Percentiles rank a stretch among this genome's conserved stretches.
These are phyloP conservation scores for Pyrrhoderma lamaoense DNA, from an alignment of 1,284 basidiomycete species.

Conservation along the genomic window DNA sequence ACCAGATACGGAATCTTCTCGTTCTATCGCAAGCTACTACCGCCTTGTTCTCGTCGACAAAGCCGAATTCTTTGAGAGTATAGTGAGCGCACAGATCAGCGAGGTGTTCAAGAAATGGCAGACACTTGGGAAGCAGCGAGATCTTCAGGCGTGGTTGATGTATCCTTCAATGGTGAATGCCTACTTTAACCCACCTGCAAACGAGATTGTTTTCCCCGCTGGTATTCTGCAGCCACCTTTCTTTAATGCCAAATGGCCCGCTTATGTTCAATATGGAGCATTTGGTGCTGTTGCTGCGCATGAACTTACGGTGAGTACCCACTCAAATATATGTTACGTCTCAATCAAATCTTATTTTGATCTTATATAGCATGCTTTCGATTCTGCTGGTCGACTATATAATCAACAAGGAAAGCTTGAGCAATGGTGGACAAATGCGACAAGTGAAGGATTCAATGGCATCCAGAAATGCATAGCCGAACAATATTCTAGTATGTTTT, in stretches of 20 bases:
- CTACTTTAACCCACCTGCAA: constrained; percentile 74
- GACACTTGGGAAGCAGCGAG: constrained; percentile 64
- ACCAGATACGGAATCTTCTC: constrained; percentile 73
- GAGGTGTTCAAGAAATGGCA: constrained; percentile 66
- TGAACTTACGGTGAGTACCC: constrained; percentile 61
- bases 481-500: constrained; percentile 68
- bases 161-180: constrained; percentile 75
- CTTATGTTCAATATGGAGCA: constrained; percentile 85
- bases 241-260: constrained; percentile 82
- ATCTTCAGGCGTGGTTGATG: constrained; percentile 86
- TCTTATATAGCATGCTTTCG: constrained; percentile 74
- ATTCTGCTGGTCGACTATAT: constrained; percentile 81
- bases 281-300: constrained; percentile 88
- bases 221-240: constrained; percentile 92
- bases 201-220: constrained; percentile 95
- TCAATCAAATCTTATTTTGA: constrained; percentile 5
- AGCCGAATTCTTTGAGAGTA: constrained; percentile 80
- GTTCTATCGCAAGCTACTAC: constrained; percentile 74
- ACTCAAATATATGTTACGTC: background rate
- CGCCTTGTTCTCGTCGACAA: constrained; percentile 55
- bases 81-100: constrained; percentile 56
- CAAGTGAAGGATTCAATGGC: constrained; percentile 76
- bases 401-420: constrained; percentile 80
- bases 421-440: constrained; percentile 82
- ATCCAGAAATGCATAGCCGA: constrained; percentile 84